Base-by-base conservation (phyloP, 2,329 filamentous ascomycete genomes). In the Rasamsonia emersonii region DNA sequence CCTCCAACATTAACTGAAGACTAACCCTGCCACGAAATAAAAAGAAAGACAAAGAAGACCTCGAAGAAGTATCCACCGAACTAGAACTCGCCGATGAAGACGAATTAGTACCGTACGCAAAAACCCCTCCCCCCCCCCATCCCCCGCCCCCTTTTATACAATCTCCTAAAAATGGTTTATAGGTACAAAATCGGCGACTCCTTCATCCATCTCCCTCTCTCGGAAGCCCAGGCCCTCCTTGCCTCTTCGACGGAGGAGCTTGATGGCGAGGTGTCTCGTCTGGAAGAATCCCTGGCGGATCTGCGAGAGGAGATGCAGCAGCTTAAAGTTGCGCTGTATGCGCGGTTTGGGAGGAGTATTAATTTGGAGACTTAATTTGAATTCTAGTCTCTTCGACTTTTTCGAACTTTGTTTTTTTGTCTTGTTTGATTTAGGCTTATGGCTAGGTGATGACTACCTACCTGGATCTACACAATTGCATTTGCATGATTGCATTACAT, bases 31-130 rank as follows among this genome's bases (percentile, higher is more conserved):
- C n/a, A n/a, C n/a, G n/a, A n/a, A n/a, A n/a, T n/a, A n/a, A n/a
- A n/a, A n/a, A 96, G 89, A 96, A 96, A 68, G 89, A 96, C 60
- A 96, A 95, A 65, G 91, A 98, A 61, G 91, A 96, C 54, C 75
- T 96, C 3, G 88, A 96, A 56, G 91, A 98, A 59, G 74, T 98
- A 33, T 82, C 81, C 2, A 84, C 73, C 33, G 91, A 98, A 59
- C 71, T 98, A 28, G 91, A 98, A 63, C 76, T 98, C 11, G 85
- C 86, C 32, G 89, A 96, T 58, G 91, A 98, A 58, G 89, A 96
- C 48, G 86, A 94, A 32, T 78, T 82, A 51, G 79, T 98, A 14
- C 88, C 85, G 83, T 95, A 72, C 57, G 79, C 65, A 15, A 33
- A 46, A 24, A 29, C n/a, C 25, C 19, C 10, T 13, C 1, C 11